phyloP scores from a whole-genome alignment of 495 filamentous ascomycete species.

The Xylaria palmicola region DNA sequence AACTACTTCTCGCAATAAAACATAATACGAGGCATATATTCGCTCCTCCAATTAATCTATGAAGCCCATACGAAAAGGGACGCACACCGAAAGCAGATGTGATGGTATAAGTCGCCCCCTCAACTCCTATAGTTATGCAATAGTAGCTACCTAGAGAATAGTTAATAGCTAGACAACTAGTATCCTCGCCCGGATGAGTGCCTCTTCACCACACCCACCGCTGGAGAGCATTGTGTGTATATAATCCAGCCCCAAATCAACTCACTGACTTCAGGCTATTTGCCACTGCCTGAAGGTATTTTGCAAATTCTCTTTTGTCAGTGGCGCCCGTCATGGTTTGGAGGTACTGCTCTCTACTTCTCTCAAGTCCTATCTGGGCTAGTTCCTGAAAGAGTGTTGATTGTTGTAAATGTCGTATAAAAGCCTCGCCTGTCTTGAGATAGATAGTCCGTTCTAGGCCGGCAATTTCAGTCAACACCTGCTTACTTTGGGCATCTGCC shows the following conservation, averaged over 20 bases:
- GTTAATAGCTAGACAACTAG: neutral
- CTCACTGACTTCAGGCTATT: conserved; percentile 24
- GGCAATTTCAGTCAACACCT: conserved; percentile 82
- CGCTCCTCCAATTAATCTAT: conserved; percentile 11
- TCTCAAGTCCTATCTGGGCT: no score
- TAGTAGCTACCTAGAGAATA: no score
- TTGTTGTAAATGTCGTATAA: conserved; percentile 49
- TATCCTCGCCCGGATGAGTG: neutral
- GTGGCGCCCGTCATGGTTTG: conserved; percentile 47
- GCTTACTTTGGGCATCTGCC: conserved; percentile 79
- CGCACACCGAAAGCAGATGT: conserved; percentile 9
- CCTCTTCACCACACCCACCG: neutral
- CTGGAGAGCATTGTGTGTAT: neutral
- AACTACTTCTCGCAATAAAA: no score
- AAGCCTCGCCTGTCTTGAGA: conserved; percentile 70
- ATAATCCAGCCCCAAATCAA: neutral
- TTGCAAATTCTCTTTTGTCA: conserved; percentile 50
- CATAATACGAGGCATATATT: neutral
- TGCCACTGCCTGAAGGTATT: conserved; percentile 46
- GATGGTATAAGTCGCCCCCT: conserved; percentile 18
- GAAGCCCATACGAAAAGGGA: conserved; percentile 15
- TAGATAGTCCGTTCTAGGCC: conserved; percentile 83
- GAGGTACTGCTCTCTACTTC: conserved; percentile 50
- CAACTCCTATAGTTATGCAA: conserved; percentile 21
- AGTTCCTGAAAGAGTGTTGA: conserved; percentile 48